A percentile compares a stretch with the other conserved stretches of the same genome.
Evolutionary conservation across 371 early-diverging fungal species (phyloP).

Genomic region (Mucor racemosus): DNA sequence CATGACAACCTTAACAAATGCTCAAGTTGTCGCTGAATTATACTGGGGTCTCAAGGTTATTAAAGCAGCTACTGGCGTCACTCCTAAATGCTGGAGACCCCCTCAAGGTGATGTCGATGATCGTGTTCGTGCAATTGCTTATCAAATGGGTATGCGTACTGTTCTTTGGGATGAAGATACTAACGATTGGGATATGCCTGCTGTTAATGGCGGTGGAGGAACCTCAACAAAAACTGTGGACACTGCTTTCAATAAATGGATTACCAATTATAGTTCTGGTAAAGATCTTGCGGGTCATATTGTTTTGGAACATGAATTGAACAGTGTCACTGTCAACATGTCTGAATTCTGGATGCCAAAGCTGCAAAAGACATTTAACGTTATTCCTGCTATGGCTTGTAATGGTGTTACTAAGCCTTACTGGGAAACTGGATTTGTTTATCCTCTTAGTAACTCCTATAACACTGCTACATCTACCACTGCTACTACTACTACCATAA

Average conservation of each 20-base stretch:
- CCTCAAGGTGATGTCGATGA: slow-evolving; percentile 41
- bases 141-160: slow-evolving; percentile 55
- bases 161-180: slow-evolving; percentile 42
- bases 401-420: slow-evolving; percentile 51
- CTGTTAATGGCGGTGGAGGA: slow-evolving; percentile 44
- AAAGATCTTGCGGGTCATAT: slow-evolving; percentile 46
- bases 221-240: slow-evolving; percentile 5
- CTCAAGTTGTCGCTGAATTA: slow-evolving; percentile 58
- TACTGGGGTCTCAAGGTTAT: slow-evolving; percentile 29
- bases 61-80: no score
- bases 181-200: slow-evolving; percentile 1
- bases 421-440: slow-evolving; percentile 33
- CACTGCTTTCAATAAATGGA: no score
- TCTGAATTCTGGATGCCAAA: slow-evolving; percentile 49
- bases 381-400: slow-evolving; percentile 45
- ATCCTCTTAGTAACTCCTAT: no score
- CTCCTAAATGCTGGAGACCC: no score
- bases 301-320: slow-evolving; percentile 54
- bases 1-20: slow-evolving; percentile 55
- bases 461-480: no score
- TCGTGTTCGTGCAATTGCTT: slow-evolving; percentile 55
- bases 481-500: no score
- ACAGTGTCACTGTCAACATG: slow-evolving; percentile 47
- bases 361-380: slow-evolving; percentile 41
- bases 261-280: not conserved